Evolutionary conservation across 139 green algal genomes (phyloP).

Genomic region (Chlorella sorokiniana): DNA sequence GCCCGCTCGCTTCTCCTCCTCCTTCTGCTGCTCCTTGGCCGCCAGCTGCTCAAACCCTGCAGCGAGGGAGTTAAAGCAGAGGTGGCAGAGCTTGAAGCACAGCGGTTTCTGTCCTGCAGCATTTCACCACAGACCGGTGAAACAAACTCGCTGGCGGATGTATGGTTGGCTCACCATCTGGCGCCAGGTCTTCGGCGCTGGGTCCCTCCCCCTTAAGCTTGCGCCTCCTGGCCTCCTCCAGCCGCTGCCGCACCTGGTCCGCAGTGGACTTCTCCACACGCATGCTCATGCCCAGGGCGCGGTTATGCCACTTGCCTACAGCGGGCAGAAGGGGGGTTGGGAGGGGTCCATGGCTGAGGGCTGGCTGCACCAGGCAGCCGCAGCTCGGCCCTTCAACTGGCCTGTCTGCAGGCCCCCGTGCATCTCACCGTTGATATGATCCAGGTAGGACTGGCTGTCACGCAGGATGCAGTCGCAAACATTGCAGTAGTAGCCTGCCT

Average conservation of each 20-base stretch:
- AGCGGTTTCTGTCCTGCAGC: no score
- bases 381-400: not conserved
- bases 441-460: constrained; percentile 92
- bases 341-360: no score
- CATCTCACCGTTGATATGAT: constrained; percentile 95
- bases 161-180: constrained; percentile 55
- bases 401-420: not conserved
- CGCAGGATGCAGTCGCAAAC: constrained; percentile 96
- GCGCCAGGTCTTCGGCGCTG: constrained; percentile 49
- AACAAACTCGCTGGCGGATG: no score
- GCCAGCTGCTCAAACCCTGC: constrained; percentile 24
- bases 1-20: constrained; percentile 53
- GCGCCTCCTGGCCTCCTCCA: constrained; percentile 58
- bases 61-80: not conserved
- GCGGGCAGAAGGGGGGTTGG: not conserved
- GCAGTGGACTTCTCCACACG: constrained; percentile 85
- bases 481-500: constrained; percentile 93
- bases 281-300: constrained; percentile 96
- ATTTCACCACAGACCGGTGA: no score
- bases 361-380: not conserved
- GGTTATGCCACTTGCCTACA: constrained; percentile 91
- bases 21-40: constrained; percentile 57
- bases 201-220: constrained; percentile 43
- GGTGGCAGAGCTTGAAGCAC: not conserved
- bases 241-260: constrained; percentile 73